Evolutionary conservation across 345 rosid genomes (phyloP), one percentile per base, ranked within the genome.

Genomic region (Trapa incisa): DNA sequence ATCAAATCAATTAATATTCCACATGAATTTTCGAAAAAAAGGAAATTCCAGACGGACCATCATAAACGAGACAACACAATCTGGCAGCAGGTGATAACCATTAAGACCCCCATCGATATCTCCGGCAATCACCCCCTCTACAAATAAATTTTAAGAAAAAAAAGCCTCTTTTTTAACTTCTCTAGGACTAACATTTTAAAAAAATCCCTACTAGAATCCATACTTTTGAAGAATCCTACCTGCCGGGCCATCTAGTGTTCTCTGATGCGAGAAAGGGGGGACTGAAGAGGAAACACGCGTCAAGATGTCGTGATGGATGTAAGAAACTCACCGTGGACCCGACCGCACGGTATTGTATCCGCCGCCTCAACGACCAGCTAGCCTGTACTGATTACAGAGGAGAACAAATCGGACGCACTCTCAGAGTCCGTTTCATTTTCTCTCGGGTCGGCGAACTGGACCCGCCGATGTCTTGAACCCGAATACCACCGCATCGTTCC

Each of bases 371-470:
- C n/a, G n/a, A 14, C n/a, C 22, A 50, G 54, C 54, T 14, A 50
- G 54, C 54, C 52, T 50, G 13, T 50, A 13, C 54, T 14, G 54
- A 13, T 14, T 6, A 50, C 14, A 16, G 54, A 3, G 43, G 43
- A 41, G 7, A 41, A 50, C 2, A 50, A 50, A 50, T 5, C n/a
- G 12, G 54, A 50, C 17, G 54, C 54, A 13, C 17, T 16, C 54
- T 50, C 54, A 17, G 54, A 10, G 54, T 13, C 54, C 54, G 54
- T 16, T 50, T 50, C 54, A 50, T 4, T 56, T 37, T 17, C 11
- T 57, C 15, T 63, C 73, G 68, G 88, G 91, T 38, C 88, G 85
- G 73, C 81, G 78, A 64, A 84, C 72, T 32, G 86, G 85, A 14
- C 91, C 88, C 1, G 77, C 83, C 5, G 57, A 70, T 3, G 85